Conservation (phyloP, 2,329 filamentous ascomycete genomes). For the Alternaria rosae region DNA sequence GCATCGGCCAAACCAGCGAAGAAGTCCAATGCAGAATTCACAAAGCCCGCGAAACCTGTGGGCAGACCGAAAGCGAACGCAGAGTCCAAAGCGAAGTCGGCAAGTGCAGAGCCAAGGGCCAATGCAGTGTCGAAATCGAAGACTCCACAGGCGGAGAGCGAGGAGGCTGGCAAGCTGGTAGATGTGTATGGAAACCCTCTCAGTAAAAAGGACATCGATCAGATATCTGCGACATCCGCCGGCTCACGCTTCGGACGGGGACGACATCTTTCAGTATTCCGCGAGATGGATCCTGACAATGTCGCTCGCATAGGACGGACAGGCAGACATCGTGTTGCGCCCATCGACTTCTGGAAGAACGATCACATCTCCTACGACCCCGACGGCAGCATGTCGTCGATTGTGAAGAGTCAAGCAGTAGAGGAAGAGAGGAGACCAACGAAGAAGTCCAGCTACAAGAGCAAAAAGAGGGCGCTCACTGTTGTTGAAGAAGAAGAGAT, state of each 20-base stretch:
- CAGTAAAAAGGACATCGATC: constrained; percentile 42
- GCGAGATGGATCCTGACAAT: constrained; percentile 42
- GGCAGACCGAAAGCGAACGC: constrained; percentile 31
- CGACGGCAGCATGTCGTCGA: constrained; percentile 74
- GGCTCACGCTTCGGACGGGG: constrained; percentile 43
- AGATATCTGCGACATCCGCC: constrained; percentile 43
- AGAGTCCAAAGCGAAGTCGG: constrained; percentile 26
- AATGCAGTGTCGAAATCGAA: constrained; percentile 19
- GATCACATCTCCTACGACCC: constrained; percentile 77
- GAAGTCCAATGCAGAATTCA: constrained; percentile 31
- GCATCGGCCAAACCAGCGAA: constrained; percentile 17
- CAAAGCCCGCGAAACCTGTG: constrained; percentile 34
- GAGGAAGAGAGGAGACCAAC: constrained; percentile 45
- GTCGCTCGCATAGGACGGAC: constrained; percentile 61
- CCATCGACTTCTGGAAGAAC: constrained; percentile 85
- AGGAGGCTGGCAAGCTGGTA: constrained; percentile 40
- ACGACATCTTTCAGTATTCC: constrained; percentile 46
- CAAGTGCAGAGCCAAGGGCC: constrained; percentile 22
- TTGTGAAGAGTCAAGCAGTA: constrained; percentile 76
- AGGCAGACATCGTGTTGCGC: constrained; percentile 78
- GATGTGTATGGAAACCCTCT: constrained; percentile 43
- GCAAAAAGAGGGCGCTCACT: constrained; percentile 37
- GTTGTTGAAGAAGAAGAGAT: constrained; percentile 62
- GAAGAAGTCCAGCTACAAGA: constrained; percentile 36
- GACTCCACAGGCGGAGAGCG: constrained; percentile 1